Percentiles rank a stretch among this genome's conserved stretches.
phyloP scores from a whole-genome alignment of 495 filamentous ascomycete species.

The Podospora pseudocomata region DNA sequence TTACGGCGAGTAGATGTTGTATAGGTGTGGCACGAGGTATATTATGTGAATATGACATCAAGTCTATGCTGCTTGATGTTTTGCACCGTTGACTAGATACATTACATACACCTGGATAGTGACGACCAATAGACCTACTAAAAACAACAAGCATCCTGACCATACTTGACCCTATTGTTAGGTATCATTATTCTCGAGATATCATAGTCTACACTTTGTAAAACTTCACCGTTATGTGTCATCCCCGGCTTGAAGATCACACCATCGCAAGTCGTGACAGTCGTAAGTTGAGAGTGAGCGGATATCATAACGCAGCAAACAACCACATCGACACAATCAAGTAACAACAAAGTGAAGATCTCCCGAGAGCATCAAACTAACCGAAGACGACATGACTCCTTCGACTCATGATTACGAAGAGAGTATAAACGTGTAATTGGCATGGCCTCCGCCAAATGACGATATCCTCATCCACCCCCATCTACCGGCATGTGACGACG shows the following conservation, averaged over 20 bases:
- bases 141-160: too few species aligned
- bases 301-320: not conserved
- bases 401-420: not conserved
- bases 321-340: not conserved
- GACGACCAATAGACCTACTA: too few species aligned
- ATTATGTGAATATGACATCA: too few species aligned
- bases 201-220: too few species aligned
- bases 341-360: not conserved
- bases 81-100: too few species aligned
- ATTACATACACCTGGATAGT: too few species aligned
- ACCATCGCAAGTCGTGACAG: not conserved
- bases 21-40: too few species aligned
- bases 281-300: not conserved
- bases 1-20: too few species aligned
- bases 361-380: not conserved
- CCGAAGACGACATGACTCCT: not conserved
- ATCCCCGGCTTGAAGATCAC: not conserved
- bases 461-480: not conserved
- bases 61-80: too few species aligned
- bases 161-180: too few species aligned
- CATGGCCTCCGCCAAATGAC: not conserved
- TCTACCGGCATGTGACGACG: not conserved
- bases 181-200: too few species aligned
- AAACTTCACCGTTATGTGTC: too few species aligned
- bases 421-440: not conserved